phyloP scores from a whole-genome alignment of 805 yeast genomes.

The Kodamaea neixiangensis region DNA sequence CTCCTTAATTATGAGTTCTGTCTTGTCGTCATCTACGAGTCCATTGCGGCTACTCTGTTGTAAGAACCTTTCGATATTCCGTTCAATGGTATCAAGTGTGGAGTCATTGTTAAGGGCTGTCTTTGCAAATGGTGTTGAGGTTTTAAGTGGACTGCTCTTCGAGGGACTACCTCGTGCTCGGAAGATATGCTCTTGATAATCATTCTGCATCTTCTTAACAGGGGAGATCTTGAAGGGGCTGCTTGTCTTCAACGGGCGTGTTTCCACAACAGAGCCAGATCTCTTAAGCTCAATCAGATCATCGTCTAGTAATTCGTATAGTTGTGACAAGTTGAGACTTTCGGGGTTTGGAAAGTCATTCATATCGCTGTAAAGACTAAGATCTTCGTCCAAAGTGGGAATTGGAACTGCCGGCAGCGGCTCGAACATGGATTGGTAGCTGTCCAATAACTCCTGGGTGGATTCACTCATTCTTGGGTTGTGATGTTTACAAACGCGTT shows the following conservation, averaged over 20 bases:
- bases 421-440: conserved; percentile 10
- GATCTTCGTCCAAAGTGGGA: conserved; percentile 13
- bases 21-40: conserved; percentile 15
- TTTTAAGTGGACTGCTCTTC: conserved; percentile 7
- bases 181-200: conserved; percentile 20
- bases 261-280: conserved; percentile 10
- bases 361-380: conserved; percentile 19
- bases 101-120: background rate
- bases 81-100: conserved; percentile 12
- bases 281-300: conserved; percentile 19
- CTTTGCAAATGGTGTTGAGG: background rate
- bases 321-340: conserved; percentile 9
- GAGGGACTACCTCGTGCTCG: conserved; percentile 19
- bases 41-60: conserved; percentile 2
- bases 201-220: conserved; percentile 17
- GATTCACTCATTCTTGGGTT: conserved; percentile 9
- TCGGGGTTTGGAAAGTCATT: conserved; percentile 4
- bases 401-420: background rate
- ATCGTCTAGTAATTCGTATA: conserved; percentile 18
- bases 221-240: conserved; percentile 18
- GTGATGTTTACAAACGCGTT: conserved; percentile 5
- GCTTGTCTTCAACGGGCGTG: conserved; percentile 12
- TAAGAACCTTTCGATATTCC: conserved; percentile 14
- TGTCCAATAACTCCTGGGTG: conserved; percentile 17
- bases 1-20: conserved; percentile 27